Evolutionary conservation across 495 filamentous ascomycete genomes (phyloP).

Genomic region (Aspergillus avenaceus): DNA sequence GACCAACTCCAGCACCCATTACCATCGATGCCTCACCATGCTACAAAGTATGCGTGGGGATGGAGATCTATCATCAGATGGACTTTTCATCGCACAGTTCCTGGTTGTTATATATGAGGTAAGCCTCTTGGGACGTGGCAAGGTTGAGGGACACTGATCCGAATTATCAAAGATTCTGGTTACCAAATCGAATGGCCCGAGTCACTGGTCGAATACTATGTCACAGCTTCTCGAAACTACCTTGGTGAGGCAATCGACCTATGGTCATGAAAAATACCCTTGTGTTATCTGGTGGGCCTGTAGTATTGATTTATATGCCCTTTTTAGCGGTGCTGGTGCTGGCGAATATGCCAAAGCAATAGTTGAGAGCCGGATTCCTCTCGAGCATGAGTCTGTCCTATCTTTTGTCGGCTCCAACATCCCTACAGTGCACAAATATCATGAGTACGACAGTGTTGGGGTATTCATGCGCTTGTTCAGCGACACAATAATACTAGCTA

Average conservation of each 20-base stretch:
- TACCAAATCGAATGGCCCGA: constrained; percentile 40
- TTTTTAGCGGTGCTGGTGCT: constrained; percentile 49
- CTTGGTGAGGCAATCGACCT: constrained; percentile 39
- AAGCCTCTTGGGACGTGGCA: constrained; percentile 7
- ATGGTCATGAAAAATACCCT: constrained; percentile 44
- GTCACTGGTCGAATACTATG: constrained; percentile 54
- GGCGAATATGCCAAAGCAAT: constrained; percentile 49
- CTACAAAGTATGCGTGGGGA: constrained; percentile 43
- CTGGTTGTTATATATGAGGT: constrained; percentile 59
- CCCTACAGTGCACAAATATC: constrained; percentile 29
- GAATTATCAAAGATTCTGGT: constrained; percentile 37
- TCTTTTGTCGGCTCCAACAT: constrained; percentile 23
- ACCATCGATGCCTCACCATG: constrained; percentile 49
- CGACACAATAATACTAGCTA: constrained; percentile 38
- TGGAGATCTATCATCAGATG: constrained; percentile 53
- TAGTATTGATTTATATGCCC: constrained; percentile 52
- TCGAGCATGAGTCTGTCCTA: constrained; percentile 30
- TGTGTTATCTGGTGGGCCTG: constrained; percentile 55
- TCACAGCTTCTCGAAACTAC: constrained; percentile 51
- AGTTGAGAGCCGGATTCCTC: constrained; percentile 47
- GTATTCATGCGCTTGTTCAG: constrained; percentile 42
- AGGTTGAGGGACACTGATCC: constrained; percentile 3
- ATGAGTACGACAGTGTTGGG: constrained; percentile 35
- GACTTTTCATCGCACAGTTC: constrained; percentile 56
- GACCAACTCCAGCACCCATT: constrained; percentile 51